Evolutionary conservation across 225 moss, liverwort and hornwort genomes (phyloP), one percentile per base, ranked within the genome.

Genomic region (Antitrichia curtipendula): DNA sequence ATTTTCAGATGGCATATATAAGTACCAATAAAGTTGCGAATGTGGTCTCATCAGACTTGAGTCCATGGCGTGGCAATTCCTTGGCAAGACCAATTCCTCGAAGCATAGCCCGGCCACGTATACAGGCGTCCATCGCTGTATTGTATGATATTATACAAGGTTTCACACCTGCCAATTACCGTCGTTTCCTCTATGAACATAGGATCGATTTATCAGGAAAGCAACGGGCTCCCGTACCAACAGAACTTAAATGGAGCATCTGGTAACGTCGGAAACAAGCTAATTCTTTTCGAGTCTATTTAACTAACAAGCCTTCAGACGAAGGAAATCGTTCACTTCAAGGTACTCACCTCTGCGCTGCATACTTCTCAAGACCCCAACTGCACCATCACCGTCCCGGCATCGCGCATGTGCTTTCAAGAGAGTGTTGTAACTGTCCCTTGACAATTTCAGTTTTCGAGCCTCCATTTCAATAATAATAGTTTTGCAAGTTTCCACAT

Each of bases 361-460:
- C 94, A 93, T 94, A 56, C 70, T 90, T 85, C 94, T 93, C 88
- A 94, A 89, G 79, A 91, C 86, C 32, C 88, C 88, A 77, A 94
- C 93, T 57, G 93, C 94, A 80, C 94, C 94, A 85, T 93, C 90
- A 90, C 87, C 91, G 85, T 94, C 91, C 80, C 94, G 90, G 80
- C 91, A 90, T 78, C 93, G 90, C 29, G 93, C 93, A 94, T 94
- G 88, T 54, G 94, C 94, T 90, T 94, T 94, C 85, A 94, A 80
- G 56, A 94, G 85, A 79, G 93, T 94, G 85, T 94, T 94, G 93
- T 88, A 94, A 66, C 79, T 94, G 83, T 94, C 93, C 81, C 86
- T 93, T 88, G 86, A 72, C 49, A 93, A 86, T 59, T 79, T 89
- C 68, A 93, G 20, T 57, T 89, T 87, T 81, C 83, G 90, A 36